Conservation (phyloP, 192 early-diverging fungal genomes). For the Powellomyces hirtus region DNA sequence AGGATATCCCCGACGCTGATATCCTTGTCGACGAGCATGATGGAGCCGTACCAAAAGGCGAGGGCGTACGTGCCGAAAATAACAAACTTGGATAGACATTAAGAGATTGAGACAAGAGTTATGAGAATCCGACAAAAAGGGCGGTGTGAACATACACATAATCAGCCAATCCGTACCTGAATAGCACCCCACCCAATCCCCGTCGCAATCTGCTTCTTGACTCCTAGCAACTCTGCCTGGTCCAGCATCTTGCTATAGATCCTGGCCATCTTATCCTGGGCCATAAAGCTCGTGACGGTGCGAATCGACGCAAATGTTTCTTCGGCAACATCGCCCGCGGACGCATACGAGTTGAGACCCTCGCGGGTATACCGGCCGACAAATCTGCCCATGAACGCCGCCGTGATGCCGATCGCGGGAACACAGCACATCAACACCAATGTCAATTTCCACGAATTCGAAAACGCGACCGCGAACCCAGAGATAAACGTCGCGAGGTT, state of each 20-base stretch:
- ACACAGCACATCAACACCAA: slow-evolving; percentile 76
- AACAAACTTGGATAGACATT: slow-evolving; percentile 15
- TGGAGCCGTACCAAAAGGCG: slow-evolving; percentile 57
- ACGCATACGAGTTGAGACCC: slow-evolving; percentile 31
- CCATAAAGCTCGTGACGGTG: slow-evolving; percentile 45
- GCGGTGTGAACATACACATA: too few relatives aligned
- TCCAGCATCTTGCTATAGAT: slow-evolving; percentile 26
- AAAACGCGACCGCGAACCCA: slow-evolving; percentile 73
- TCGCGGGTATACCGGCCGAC: slow-evolving; percentile 30
- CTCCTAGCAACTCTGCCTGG: slow-evolving; percentile 29
- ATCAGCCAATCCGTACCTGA: slow-evolving; percentile 15
- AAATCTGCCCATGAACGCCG: slow-evolving; percentile 28
- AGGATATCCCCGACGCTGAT: slow-evolving; percentile 56
- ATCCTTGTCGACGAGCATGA: slow-evolving; percentile 41
- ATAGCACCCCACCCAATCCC: slow-evolving; percentile 40
- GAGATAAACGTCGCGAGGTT: slow-evolving; percentile 65
- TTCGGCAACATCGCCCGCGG: slow-evolving; percentile 45
- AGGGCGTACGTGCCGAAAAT: slow-evolving; percentile 23
- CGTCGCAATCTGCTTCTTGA: slow-evolving; percentile 46
- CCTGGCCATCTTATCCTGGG: slow-evolving; percentile 24
- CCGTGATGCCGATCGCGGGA: slow-evolving; percentile 62
- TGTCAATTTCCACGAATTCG: slow-evolving; percentile 71
- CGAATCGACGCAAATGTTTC: slow-evolving; percentile 41
- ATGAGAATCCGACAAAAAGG: too few relatives aligned
- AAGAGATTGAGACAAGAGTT: too few relatives aligned